Conservation (phyloP, 257 asterid genomes). For the Cordia subcordata region DNA sequence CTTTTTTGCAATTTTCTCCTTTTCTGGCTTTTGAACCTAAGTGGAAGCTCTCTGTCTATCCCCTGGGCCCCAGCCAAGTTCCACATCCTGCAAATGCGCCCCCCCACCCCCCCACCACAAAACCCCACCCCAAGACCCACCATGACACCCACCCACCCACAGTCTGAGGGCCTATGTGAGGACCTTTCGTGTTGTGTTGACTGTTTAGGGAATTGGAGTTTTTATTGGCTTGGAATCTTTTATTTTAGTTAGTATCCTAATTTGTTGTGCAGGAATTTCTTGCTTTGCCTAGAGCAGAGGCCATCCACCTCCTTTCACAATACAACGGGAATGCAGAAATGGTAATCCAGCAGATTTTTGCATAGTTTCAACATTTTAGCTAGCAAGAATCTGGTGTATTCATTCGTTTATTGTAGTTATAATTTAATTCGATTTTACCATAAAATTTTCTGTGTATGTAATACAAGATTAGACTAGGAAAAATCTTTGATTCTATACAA, state of each 20-base stretch:
- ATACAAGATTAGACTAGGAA: not conserved
- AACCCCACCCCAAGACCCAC: no score
- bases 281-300: constrained; percentile 94
- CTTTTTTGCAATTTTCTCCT: no score
- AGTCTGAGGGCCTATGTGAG: no score
- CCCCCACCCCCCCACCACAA: no score
- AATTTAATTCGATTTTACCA: not conserved
- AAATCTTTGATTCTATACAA: not conserved
- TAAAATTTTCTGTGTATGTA: not conserved
- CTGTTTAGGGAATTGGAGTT: no score
- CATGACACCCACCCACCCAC: no score
- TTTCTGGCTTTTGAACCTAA: no score
- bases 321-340: constrained; percentile 89
- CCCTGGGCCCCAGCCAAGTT: no score
- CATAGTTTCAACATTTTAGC: constrained; percentile 24
- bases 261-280: constrained; percentile 76
- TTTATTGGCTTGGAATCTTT: no score
- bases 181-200: no score
- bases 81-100: no score
- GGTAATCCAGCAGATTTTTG: constrained; percentile 87
- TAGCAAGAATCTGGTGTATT: not conserved
- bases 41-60: no score
- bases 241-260: not conserved
- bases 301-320: constrained; percentile 92
- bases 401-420: constrained; percentile 3